These are phyloP conservation scores for Monosporozyma yasuniensis DNA, from an alignment of 805 yeast species.

Conservation along the genomic window DNA sequence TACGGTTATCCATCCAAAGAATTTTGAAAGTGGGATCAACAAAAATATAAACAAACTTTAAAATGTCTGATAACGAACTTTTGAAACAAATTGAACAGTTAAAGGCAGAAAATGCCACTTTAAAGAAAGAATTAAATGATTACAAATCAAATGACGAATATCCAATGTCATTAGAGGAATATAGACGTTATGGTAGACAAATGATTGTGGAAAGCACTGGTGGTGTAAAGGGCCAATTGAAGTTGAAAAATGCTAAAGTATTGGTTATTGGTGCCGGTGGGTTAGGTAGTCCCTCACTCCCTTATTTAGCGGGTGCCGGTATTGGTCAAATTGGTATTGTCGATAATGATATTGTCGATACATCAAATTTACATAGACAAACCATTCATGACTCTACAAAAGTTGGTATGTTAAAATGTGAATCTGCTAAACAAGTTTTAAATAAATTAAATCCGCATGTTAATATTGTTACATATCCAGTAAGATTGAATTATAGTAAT, in stretches of 20 bases:
- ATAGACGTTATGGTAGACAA: slow-evolving; percentile 82
- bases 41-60: too few relatives aligned
- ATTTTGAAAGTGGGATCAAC: too few relatives aligned
- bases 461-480: slow-evolving; percentile 41
- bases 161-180: slow-evolving; percentile 51
- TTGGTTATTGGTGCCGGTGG: slow-evolving; percentile 96
- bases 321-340: slow-evolving; percentile 77
- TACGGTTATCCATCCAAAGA: too few relatives aligned
- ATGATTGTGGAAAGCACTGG: slow-evolving; percentile 85
- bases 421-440: slow-evolving; percentile 59
- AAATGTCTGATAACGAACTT: slow-evolving; percentile 5
- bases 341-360: slow-evolving; percentile 79
- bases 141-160: neutral
- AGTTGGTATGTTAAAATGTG: slow-evolving; percentile 67
- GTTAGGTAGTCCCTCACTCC: slow-evolving; percentile 82
- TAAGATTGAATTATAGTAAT: slow-evolving; percentile 44
- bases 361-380: slow-evolving; percentile 83
- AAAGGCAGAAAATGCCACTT: slow-evolving; percentile 21
- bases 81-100: slow-evolving; percentile 19
- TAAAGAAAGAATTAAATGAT: slow-evolving; percentile 12
- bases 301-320: slow-evolving; percentile 83
- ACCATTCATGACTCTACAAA: slow-evolving; percentile 60
- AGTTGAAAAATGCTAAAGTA: slow-evolving; percentile 48
- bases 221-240: slow-evolving; percentile 43
- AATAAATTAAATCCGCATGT: slow-evolving; percentile 60